Evolutionary conservation across 2,329 filamentous ascomycete species (phyloP).

Genomic region (Fusarium solani-melongenae): DNA sequence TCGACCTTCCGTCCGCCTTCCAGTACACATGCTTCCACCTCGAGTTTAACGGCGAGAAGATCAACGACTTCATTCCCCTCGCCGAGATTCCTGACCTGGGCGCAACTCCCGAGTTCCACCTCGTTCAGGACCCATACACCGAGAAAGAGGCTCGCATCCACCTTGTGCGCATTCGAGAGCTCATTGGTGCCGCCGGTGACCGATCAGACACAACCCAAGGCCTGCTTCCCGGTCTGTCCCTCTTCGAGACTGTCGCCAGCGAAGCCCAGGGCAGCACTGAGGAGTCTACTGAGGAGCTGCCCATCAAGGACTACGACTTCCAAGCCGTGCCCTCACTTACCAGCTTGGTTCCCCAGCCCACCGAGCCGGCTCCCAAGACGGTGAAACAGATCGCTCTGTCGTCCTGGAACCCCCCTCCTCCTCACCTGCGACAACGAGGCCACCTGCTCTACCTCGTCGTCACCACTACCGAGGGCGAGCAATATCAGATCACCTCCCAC

Average conservation of each 20-base stretch:
- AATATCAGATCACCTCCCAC: conserved; percentile 91
- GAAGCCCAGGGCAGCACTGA: conserved; percentile 55
- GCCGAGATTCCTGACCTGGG: conserved; percentile 87
- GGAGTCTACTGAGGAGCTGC: conserved; percentile 47
- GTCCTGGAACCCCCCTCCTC: conserved; percentile 95
- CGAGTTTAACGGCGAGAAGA: conserved; percentile 85
- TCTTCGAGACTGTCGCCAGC: conserved; percentile 81
- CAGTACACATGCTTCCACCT: conserved; percentile 99
- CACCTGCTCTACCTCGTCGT: conserved; percentile 91
- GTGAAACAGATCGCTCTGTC: conserved; percentile 90
- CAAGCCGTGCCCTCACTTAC: conserved; percentile 73
- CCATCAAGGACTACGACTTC: conserved; percentile 81
- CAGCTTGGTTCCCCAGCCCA: conserved; percentile 75
- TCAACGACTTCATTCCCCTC: conserved; percentile 95
- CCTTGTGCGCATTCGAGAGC: conserved; percentile 87
- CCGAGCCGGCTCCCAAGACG: conserved; percentile 83
- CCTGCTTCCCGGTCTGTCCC: conserved; percentile 83
- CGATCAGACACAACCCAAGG: conserved; percentile 89
- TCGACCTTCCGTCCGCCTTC: conserved; percentile 91
- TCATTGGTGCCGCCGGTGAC: conserved; percentile 92
- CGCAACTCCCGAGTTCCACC: conserved; percentile 78
- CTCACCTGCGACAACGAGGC: conserved; percentile 88
- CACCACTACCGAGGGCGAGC: conserved; percentile 93
- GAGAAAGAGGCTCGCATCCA: conserved; percentile 98
- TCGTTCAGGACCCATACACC: conserved; percentile 96